A percentile compares a stretch with the other conserved stretches of the same genome.
Conservation (phyloP, 331 rosid species). For the Pyracantha coccinea region DNA sequence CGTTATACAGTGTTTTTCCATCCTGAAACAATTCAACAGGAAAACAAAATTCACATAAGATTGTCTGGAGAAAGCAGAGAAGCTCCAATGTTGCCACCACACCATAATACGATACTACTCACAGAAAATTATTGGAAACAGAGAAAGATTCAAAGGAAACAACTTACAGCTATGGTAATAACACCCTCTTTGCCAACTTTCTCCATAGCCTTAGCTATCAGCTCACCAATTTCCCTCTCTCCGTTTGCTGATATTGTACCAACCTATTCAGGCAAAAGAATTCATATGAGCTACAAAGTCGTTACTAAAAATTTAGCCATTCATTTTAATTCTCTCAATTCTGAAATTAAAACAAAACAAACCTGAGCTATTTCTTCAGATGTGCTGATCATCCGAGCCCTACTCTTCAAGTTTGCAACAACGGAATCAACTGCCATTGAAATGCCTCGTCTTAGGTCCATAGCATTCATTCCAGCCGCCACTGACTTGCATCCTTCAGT, state of each 20-base stretch:
- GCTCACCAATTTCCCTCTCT: constrained; percentile 92
- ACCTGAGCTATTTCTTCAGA: constrained; percentile 99
- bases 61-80: background rate
- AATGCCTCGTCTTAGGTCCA: constrained; percentile 96
- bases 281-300: background rate
- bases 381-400: constrained; percentile 89
- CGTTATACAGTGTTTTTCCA: constrained; percentile 83
- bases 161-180: constrained; percentile 86
- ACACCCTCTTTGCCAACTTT: constrained; percentile 99
- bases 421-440: constrained; percentile 91
- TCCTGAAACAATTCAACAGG: constrained; percentile 48
- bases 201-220: constrained; percentile 98
- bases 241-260: constrained; percentile 97
- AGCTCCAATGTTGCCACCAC: background rate
- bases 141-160: background rate
- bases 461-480: constrained; percentile 99
- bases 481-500: constrained; percentile 97
- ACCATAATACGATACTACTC: background rate
- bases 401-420: constrained; percentile 76
- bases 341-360: background rate
- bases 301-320: background rate
- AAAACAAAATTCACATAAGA: background rate
- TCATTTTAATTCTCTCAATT: background rate
- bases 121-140: background rate
- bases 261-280: constrained; percentile 33